Evolutionary conservation across 2,329 filamentous ascomycete genomes (phyloP).

Genomic region (Colletotrichum sp.): DNA sequence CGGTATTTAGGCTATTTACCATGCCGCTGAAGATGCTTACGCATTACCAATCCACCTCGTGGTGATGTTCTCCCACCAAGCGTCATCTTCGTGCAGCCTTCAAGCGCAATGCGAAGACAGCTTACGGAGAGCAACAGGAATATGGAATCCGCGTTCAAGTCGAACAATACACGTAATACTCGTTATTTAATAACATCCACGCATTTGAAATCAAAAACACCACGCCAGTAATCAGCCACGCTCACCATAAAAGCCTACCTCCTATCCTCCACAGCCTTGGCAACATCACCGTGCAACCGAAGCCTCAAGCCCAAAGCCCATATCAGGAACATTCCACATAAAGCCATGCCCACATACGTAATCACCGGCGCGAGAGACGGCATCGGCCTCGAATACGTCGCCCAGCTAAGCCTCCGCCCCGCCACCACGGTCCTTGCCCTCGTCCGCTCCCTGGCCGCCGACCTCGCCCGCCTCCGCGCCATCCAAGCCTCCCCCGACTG

Average conservation of each 20-base stretch:
- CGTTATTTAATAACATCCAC: fast-evolving
- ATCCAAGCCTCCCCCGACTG: not conserved
- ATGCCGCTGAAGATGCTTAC: not conserved
- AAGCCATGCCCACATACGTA: conserved; percentile 33
- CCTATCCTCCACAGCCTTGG: not conserved
- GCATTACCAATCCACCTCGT: not conserved
- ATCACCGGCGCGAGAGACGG: conserved; percentile 36
- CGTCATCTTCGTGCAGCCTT: not conserved
- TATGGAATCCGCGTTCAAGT: not conserved
- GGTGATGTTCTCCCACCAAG: not conserved
- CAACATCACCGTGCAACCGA: not conserved
- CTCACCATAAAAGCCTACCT: not conserved
- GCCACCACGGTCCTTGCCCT: conserved; percentile 42
- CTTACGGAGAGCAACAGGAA: not conserved
- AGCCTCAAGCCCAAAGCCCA: not conserved
- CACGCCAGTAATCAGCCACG: not conserved
- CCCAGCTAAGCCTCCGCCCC: conserved; percentile 30
- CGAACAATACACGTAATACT: fast-evolving
- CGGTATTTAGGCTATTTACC: not conserved
- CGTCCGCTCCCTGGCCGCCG: conserved; percentile 32
- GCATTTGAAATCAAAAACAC: not conserved
- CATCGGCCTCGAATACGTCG: conserved; percentile 35
- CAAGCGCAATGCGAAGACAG: not conserved
- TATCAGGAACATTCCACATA: not conserved
- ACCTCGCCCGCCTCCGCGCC: conserved; percentile 3